Conservation (phyloP, 192 early-diverging fungal genomes). For the Mortierella claussenii region DNA sequence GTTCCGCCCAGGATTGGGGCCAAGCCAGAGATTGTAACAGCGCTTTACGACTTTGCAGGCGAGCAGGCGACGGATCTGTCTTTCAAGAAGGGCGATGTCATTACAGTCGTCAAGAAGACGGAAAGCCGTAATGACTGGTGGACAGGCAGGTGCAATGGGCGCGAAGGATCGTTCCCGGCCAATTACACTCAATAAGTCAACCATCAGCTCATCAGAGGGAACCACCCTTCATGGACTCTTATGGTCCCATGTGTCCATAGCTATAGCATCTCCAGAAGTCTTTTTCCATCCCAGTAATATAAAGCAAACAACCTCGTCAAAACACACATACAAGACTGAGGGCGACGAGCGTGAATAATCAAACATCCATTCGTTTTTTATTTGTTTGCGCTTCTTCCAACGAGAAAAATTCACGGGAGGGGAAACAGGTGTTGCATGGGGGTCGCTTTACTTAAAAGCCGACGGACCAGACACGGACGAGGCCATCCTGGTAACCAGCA, state of each 20-base stretch:
- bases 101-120: conserved; percentile 79
- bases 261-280: too few relatives aligned
- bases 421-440: too few relatives aligned
- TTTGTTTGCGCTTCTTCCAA: neutral
- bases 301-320: too few relatives aligned
- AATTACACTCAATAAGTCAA: conserved; percentile 75
- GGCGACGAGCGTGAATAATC: too few relatives aligned
- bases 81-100: conserved; percentile 89
- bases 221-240: too few relatives aligned
- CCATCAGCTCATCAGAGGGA: too few relatives aligned
- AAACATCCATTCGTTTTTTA: neutral
- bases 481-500: conserved; percentile 90
- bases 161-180: conserved; percentile 79
- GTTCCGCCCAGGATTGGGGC: conserved; percentile 44
- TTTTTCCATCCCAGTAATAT: too few relatives aligned
- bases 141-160: conserved; percentile 77
- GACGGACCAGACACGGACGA: conserved; percentile 54
- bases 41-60: conserved; percentile 87
- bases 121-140: conserved; percentile 90
- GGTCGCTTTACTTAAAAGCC: conserved; percentile 52
- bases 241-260: too few relatives aligned
- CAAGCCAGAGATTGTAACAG: conserved; percentile 65
- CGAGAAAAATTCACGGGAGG: neutral
- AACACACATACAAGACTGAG: too few relatives aligned
- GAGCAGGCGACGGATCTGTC: conserved; percentile 83